Evolutionary conservation across 768 basidiomycete species (phyloP), one percentile per base, ranked within the genome.

Genomic region (Calvatia gigantea): DNA sequence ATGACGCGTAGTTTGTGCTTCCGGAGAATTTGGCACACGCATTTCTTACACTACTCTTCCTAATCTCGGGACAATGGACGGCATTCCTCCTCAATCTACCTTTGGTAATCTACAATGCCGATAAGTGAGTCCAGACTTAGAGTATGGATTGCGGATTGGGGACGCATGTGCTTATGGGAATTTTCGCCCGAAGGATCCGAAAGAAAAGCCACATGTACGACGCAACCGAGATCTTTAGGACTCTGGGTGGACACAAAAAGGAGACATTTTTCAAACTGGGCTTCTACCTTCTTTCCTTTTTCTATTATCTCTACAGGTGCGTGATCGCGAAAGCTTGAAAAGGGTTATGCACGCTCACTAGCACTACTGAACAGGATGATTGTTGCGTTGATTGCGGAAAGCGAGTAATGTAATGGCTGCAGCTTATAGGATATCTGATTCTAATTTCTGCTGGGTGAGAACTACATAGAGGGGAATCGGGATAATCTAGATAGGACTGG

Each of bases 211-310:
- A 98, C 74, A 96, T 98, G 93, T 98, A 97, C 68, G 97, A 99
- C 68, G 97, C 97, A 52, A 98, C 96, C 21, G 97, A 99, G 75
- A 99, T 98, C 61, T 99, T 99, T 82, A 84, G 97, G 62, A 94
- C 95, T 54, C 74, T 98, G 44, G 83, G 88, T 12, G 85, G 81
- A 37, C 97, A 98, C 75, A 99, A 99, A 77, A 97, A 93, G 67
- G 96, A 95, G 75, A 87, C 87, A 62, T 96, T 97, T 67, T 80
- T 94, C 72, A 97, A 96, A 75, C 86, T 97, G 53, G 94, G 91
- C 9, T 94, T 94, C 73, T 95, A 93, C 69, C 84, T 94, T 60
- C 77, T 94, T 55, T 92, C 91, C 54, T 92, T 91, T 78, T 92
- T 93, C 79, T 92, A 90, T 70, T 94, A 94, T 65, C 84, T 94